Base-by-base conservation (phyloP, 352 stramenopile genomes). In the Globisporangium rhizosaccharum region DNA sequence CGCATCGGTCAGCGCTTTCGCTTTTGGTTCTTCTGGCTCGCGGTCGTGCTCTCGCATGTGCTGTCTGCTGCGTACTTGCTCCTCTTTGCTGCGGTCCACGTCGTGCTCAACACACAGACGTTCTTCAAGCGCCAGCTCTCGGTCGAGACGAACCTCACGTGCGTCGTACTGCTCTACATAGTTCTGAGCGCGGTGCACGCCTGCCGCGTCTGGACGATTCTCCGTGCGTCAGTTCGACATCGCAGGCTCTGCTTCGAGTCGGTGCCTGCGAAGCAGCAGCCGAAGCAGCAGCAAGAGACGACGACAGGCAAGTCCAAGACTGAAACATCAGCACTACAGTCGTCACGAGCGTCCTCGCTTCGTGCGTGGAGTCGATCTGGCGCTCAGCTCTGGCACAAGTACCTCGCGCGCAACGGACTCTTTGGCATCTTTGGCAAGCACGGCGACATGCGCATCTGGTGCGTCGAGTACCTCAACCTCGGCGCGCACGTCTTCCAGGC, bases 41-140 rank as follows among this genome's bases (percentile, higher is more conserved):
- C 48, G 1, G 7, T 58, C 23, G 10, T 33, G 41, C 53, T 58
- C 41, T 37, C 26, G 26, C 53, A 58, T 25, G 8, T 30, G 17
- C 18, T 20, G 9, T 58, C 12, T 1, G 41, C 41, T 0, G 53
- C 18, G 53, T 58, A 58, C 41, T 26, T 58, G 53, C 41, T 58
- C 39, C 3, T 41, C 53, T 58, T 58, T 20, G 53, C 53, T 25
- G 26, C 4, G 2, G 11, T 58, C 25, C 53, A 58, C 41, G 2
- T 51, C 4, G 41, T 51, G 18, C 39, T 58, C 17, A 51, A 20
- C 53, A 44, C 41, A 17, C 41, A 51, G 41, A 5, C 3, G 9
- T 58, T 51, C 53, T 60, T 60, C 26, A 36, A 25, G n/a, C 54
- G 54, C n/a, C 54, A 60, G 54, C 12, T 60, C n/a, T 30, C 54